Evolutionary conservation across 805 yeast genomes (phyloP), one percentile per base, ranked within the genome.

Genomic region (Saccharomyces mikatae): DNA sequence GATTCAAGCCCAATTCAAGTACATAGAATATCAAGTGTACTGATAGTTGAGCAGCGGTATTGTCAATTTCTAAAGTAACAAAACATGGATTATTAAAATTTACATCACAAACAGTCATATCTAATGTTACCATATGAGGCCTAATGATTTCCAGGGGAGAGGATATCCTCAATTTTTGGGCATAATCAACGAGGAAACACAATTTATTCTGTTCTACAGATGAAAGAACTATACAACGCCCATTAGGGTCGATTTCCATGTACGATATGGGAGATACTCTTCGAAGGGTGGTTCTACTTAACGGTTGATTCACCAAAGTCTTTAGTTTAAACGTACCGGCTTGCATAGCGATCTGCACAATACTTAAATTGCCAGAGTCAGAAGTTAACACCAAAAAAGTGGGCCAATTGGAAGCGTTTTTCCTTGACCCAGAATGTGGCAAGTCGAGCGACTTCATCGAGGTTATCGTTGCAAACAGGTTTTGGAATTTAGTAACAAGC

Each of bases 81-180:
- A 91, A 92, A 9, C 82, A 65, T 0, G 98, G 98, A 63, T 89
- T 90, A 21, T 86, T 94, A 66, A 77, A 85, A 0, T 85, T 87
- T 2, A 84, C 86, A 65, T 90, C 96, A 49, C 92, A 65, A 0
- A 86, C 85, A 17, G 79, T 69, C 1, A 83, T 62, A 14, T 68
- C 68, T 31, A 86, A 72, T 0, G 90, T 82, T 8, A 89, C 63
- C 0, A 71, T 61, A 31, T 74, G 70, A 5, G 81, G 74, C 29
- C 80, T 71, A 47, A 76, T 74, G 1, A 87, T 83, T 58, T 88
- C 96, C 49, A 90, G 68, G 0, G 97, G 96, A 0, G 95, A 81
- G 2, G 87, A 79, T 0, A 89, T 71, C 2, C 65, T 59, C 22
- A 79, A 76, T 2, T 75, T 74, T 3, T 75, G 61, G 36, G 82